phyloP scores from a whole-genome alignment of 169 alveolate genomes.

The Theileria parva region DNA sequence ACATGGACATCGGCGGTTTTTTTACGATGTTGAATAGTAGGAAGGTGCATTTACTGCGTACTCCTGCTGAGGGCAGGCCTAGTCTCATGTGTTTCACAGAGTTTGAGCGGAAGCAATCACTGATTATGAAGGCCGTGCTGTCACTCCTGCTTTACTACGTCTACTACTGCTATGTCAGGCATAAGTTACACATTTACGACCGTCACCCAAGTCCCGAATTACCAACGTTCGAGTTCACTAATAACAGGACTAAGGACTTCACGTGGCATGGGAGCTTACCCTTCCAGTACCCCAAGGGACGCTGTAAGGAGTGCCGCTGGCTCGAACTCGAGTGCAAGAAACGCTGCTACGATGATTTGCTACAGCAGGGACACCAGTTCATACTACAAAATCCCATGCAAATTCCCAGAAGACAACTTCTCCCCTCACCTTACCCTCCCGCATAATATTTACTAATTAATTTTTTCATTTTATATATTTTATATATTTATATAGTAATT shows the following conservation, averaged over 20 bases:
- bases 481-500: no score
- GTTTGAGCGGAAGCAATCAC: slow-evolving; percentile 43
- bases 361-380: slow-evolving; percentile 79
- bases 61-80: slow-evolving; percentile 45
- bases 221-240: slow-evolving; percentile 56
- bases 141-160: slow-evolving; percentile 21
- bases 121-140: slow-evolving; percentile 27
- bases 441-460: slow-evolving; percentile 6
- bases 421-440: slow-evolving; percentile 80
- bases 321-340: slow-evolving; percentile 82
- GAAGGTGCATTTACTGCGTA: slow-evolving; percentile 51
- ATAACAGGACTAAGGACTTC: slow-evolving; percentile 78
- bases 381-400: slow-evolving; percentile 82
- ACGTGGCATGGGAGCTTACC: slow-evolving; percentile 82
- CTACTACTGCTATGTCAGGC: slow-evolving; percentile 26
- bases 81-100: slow-evolving; percentile 48
- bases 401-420: slow-evolving; percentile 72
- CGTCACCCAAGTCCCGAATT: slow-evolving; percentile 43
- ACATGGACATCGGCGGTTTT: slow-evolving; percentile 56
- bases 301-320: slow-evolving; percentile 86
- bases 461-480: no score
- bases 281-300: slow-evolving; percentile 78
- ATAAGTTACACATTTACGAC: slow-evolving; percentile 48
- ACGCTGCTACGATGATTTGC: slow-evolving; percentile 76
- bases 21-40: slow-evolving; percentile 57